Conservation (phyloP, 768 basidiomycete species). For the Agaricus subrufescens region DNA sequence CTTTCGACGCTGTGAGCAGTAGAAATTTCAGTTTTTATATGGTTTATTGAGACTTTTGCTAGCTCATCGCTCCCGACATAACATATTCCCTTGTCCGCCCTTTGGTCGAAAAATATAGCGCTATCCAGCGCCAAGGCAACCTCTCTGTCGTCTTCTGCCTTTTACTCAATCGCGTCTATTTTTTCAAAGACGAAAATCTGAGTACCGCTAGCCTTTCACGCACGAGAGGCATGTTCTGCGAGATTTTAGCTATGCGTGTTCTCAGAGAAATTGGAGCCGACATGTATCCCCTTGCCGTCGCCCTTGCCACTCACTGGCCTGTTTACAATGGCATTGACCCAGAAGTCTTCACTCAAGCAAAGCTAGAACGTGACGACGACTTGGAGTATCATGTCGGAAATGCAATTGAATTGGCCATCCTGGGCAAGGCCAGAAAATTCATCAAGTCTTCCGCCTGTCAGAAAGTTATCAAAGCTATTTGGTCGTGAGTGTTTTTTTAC, state of each 20-base stretch:
- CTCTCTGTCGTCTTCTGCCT: constrained; percentile 84
- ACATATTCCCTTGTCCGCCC: constrained; percentile 89
- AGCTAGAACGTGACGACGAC: constrained; percentile 64
- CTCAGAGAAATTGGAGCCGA: constrained; percentile 69
- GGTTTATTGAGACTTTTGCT: constrained; percentile 7
- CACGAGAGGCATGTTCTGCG: constrained; percentile 80
- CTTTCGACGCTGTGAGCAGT: constrained; percentile 66
- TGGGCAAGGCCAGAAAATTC: constrained; percentile 82
- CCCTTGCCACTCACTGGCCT: constrained; percentile 74
- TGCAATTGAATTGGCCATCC: constrained; percentile 89
- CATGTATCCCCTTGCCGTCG: constrained; percentile 63
- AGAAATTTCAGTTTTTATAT: not conserved
- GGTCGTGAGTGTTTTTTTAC: constrained; percentile 47
- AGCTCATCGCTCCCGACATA: constrained; percentile 83
- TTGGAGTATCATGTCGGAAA: constrained; percentile 81
- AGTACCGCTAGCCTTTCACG: constrained; percentile 64
- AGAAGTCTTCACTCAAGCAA: constrained; percentile 50
- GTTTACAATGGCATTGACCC: constrained; percentile 75
- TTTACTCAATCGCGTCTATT: constrained; percentile 83
- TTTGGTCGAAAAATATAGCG: constrained; percentile 79
- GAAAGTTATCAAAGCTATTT: constrained; percentile 82
- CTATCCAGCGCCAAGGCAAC: constrained; percentile 69
- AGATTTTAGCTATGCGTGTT: constrained; percentile 80
- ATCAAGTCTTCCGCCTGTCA: constrained; percentile 88
- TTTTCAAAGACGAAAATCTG: constrained; percentile 72